These are phyloP conservation scores for Planoprotostelium fungivorum DNA, from an alignment of 78 protist genomes.

Conservation along the genomic window DNA sequence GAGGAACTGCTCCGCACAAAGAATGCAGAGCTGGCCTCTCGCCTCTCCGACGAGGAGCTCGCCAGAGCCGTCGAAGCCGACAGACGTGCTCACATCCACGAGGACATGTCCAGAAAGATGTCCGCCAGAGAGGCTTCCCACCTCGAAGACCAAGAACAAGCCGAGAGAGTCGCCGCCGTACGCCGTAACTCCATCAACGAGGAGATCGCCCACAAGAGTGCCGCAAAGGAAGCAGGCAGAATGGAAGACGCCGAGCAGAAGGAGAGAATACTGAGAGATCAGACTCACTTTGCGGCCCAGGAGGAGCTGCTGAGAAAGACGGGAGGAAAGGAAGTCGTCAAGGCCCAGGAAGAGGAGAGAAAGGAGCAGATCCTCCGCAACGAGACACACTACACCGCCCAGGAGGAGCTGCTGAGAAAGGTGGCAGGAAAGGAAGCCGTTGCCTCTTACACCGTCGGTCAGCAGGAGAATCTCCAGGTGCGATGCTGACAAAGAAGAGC, in stretches of 20 bases:
- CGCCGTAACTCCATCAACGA: background rate
- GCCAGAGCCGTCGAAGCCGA: background rate
- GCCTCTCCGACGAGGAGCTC: background rate
- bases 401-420: background rate
- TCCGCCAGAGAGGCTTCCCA: background rate
- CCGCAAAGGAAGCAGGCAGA: background rate
- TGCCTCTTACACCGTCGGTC: background rate
- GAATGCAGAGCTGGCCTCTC: background rate
- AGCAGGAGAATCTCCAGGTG: background rate
- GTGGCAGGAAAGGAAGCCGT: background rate
- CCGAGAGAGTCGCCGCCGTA: background rate
- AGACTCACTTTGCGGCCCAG: background rate
- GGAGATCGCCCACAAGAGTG: background rate
- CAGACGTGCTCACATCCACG: background rate
- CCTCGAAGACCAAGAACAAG: background rate
- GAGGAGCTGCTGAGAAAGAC: background rate
- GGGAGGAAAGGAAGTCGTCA: background rate
- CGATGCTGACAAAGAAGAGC: too few species aligned
- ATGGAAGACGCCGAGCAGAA: background rate
- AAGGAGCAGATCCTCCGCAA: background rate
- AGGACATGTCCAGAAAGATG: background rate
- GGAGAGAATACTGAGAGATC: background rate
- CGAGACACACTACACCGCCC: background rate
- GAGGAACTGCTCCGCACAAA: background rate
- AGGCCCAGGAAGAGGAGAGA: background rate